A percentile compares a stretch with the other conserved stretches of the same genome.
phyloP scores from a whole-genome alignment of 495 filamentous ascomycete species.

The Annulohypoxylon bovei region DNA sequence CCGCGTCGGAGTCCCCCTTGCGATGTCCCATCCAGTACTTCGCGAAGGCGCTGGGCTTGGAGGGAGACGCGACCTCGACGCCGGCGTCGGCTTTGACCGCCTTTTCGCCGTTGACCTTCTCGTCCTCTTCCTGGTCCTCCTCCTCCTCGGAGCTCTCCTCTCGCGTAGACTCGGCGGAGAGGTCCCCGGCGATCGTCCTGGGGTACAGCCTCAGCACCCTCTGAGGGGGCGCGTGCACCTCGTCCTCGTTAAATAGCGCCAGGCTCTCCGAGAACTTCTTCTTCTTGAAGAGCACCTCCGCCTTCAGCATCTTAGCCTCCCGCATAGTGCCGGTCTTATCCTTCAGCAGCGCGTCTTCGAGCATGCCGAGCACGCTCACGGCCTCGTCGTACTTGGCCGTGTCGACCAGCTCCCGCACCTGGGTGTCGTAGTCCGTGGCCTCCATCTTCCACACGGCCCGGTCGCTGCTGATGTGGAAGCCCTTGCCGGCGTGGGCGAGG shows the following conservation, averaged over 20 bases:
- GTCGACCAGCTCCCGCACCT: constrained; percentile 84
- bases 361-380: constrained; percentile 84
- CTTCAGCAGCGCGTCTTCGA: constrained; percentile 89
- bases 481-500: constrained; percentile 91
- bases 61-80: constrained; percentile 52
- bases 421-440: constrained; percentile 89
- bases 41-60: constrained; percentile 54
- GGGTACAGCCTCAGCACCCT: constrained; percentile 89
- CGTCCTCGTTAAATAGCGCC: constrained; percentile 82
- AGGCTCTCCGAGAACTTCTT: constrained; percentile 88
- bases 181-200: constrained; percentile 80
- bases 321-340: constrained; percentile 83
- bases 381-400: constrained; percentile 87
- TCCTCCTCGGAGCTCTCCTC: constrained; percentile 51
- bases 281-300: constrained; percentile 81
- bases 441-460: constrained; percentile 95
- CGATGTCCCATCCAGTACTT: constrained; percentile 64
- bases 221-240: constrained; percentile 88
- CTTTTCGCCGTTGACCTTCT: constrained; percentile 59
- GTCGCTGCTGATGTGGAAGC: constrained; percentile 90
- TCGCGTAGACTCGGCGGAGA: constrained; percentile 62
- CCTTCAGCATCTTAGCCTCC: constrained; percentile 89
- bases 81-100: constrained; percentile 44
- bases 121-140: constrained; percentile 59
- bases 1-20: constrained; percentile 66